Evolutionary conservation across 306 rosid genomes (phyloP).

Genomic region (Castanea crenata): DNA sequence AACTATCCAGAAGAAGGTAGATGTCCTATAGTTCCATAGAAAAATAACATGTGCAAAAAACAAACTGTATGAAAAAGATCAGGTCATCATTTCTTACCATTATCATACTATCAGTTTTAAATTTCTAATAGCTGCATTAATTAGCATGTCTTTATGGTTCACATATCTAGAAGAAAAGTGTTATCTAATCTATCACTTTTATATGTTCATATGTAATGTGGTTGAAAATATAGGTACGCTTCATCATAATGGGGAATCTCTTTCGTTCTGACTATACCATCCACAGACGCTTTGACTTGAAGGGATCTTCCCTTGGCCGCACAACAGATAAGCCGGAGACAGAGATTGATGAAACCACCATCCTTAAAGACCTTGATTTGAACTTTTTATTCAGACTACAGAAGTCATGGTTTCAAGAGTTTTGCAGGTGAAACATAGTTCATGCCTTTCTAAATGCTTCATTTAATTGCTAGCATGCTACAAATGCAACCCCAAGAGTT

Average conservation of each 20-base stretch:
- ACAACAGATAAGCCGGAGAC: constrained; percentile 66
- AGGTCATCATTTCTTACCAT: background rate
- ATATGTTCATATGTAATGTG: background rate
- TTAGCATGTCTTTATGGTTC: constrained; percentile 5
- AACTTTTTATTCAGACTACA: constrained; percentile 76
- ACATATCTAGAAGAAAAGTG: background rate
- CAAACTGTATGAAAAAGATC: background rate
- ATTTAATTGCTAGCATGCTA: background rate
- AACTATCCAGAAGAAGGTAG: constrained; percentile 82
- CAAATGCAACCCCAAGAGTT: background rate
- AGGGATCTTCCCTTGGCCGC: constrained; percentile 93
- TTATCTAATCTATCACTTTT: background rate
- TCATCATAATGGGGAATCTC: constrained; percentile 93
- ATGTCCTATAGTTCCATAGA: constrained; percentile 2
- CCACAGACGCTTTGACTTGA: constrained; percentile 83
- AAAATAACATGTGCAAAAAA: background rate
- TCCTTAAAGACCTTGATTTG: constrained; percentile 94
- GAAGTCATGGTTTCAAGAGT: constrained; percentile 69
- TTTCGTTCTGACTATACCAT: constrained; percentile 61
- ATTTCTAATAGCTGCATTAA: background rate
- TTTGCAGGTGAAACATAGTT: constrained; percentile 58
- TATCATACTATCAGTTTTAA: background rate
- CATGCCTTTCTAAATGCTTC: constrained; percentile 9
- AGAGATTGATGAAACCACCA: constrained; percentile 81
- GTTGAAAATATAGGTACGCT: constrained; percentile 62